Conservation (phyloP, 495 filamentous ascomycete genomes). For the Aspergillus olivimuriae region DNA sequence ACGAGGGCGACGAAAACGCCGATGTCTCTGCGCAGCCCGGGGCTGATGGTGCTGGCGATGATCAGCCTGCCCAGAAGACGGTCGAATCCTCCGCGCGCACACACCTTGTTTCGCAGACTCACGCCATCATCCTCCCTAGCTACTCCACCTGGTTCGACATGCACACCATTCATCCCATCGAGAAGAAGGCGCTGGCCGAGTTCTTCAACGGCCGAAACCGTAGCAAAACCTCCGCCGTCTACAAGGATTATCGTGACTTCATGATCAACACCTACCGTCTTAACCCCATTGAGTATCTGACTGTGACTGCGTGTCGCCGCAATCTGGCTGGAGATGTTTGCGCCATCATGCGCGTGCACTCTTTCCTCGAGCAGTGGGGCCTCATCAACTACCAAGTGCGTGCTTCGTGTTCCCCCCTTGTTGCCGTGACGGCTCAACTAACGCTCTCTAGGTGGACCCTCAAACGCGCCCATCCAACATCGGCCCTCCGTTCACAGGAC, state of each 20-base stretch:
- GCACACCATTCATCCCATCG: constrained; percentile 79
- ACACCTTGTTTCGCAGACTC: constrained; percentile 86
- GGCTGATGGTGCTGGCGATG: constrained; percentile 40
- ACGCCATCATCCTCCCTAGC: constrained; percentile 89
- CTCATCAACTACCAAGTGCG: constrained; percentile 95
- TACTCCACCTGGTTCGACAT: constrained; percentile 99
- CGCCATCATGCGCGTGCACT: constrained; percentile 97
- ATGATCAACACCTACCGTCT: constrained; percentile 99
- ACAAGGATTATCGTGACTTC: constrained; percentile 98
- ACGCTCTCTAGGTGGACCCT: constrained; percentile 70
- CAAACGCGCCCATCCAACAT: constrained; percentile 93
- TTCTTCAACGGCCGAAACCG: constrained; percentile 98
- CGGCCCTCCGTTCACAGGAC: constrained; percentile 92
- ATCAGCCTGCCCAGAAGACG: constrained; percentile 60
- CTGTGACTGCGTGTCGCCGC: constrained; percentile 92
- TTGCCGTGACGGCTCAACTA: constrained; percentile 1
- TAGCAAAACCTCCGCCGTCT: constrained; percentile 95
- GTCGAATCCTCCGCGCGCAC: constrained; percentile 79
- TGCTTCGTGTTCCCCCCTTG: background rate
- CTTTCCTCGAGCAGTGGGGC: constrained; percentile 98
- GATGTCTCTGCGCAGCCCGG: constrained; percentile 25
- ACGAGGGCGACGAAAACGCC: constrained; percentile 39
- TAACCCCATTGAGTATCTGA: constrained; percentile 93
- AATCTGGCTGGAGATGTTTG: constrained; percentile 97
- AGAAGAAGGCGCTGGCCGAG: constrained; percentile 87